phyloP scores from a whole-genome alignment of 1,284 basidiomycete genomes.

The Trametes versicolor region DNA sequence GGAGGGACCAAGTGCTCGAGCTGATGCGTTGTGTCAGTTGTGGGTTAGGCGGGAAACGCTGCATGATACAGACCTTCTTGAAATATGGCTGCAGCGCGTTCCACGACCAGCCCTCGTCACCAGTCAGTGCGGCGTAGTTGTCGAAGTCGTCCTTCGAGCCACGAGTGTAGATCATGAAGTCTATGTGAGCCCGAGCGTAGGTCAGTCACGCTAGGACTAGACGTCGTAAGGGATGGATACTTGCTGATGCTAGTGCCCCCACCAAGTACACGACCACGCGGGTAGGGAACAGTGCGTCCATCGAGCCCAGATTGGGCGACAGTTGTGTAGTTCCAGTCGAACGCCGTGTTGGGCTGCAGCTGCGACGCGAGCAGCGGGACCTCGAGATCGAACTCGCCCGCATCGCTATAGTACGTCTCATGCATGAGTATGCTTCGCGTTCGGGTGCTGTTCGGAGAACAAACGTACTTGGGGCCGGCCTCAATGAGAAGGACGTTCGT shows the following conservation, averaged over 20 bases:
- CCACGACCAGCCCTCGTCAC: slow-evolving; percentile 55
- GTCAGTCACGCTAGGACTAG: background rate
- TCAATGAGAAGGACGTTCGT: slow-evolving; percentile 37
- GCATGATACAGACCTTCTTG: slow-evolving; percentile 30
- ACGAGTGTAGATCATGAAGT: slow-evolving; percentile 53
- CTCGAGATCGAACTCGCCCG: slow-evolving; percentile 32
- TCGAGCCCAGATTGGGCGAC: slow-evolving; percentile 45
- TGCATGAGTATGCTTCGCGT: background rate
- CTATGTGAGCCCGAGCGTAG: slow-evolving; percentile 37
- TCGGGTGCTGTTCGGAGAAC: background rate
- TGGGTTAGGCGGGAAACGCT: background rate
- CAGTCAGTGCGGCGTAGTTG: slow-evolving; percentile 48
- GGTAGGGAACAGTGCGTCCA: slow-evolving; percentile 42
- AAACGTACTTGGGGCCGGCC: slow-evolving; percentile 31
- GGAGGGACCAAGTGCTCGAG: slow-evolving; percentile 34
- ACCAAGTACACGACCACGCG: slow-evolving; percentile 50
- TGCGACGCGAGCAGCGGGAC: slow-evolving; percentile 39
- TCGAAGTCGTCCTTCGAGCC: slow-evolving; percentile 53
- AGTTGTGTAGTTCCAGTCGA: slow-evolving; percentile 51
- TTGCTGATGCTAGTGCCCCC: slow-evolving; percentile 50
- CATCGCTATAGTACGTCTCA: slow-evolving; percentile 33
- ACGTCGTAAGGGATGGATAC: slow-evolving; percentile 14
- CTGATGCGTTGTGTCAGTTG: background rate
- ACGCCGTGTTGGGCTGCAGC: slow-evolving; percentile 27
- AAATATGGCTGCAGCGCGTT: slow-evolving; percentile 47